phyloP scores from a whole-genome alignment of 148 eudicot species.

The Cornus controversa region DNA sequence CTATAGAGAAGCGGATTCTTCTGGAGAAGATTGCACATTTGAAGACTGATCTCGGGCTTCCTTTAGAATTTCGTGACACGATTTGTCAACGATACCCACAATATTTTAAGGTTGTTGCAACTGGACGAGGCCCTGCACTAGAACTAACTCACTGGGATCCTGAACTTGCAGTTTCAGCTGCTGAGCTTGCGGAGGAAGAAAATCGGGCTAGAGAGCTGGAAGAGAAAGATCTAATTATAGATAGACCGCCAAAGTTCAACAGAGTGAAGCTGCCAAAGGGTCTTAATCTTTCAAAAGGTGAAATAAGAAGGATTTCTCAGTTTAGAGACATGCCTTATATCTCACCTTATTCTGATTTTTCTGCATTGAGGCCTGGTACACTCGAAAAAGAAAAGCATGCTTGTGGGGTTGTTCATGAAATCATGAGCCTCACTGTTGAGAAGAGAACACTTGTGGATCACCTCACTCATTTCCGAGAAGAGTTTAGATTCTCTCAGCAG shows the following conservation, averaged over 20 bases:
- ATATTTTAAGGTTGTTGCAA: conserved; percentile 73
- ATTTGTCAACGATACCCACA: conserved; percentile 93
- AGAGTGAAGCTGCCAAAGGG: conserved; percentile 81
- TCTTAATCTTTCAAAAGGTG: conserved; percentile 73
- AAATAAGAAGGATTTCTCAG: conserved; percentile 76
- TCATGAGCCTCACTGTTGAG: conserved; percentile 87
- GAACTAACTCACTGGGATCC: conserved; percentile 99
- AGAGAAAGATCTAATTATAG: conserved; percentile 82
- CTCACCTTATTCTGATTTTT: conserved; percentile 95
- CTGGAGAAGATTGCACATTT: conserved; percentile 84
- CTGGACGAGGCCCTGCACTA: conserved; percentile 78
- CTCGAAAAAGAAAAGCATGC: conserved; percentile 93
- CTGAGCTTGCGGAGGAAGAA: conserved; percentile 89
- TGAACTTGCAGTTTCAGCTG: conserved; percentile 91
- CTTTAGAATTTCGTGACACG: conserved; percentile 80
- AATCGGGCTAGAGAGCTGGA: conserved; percentile 49
- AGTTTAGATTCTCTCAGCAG: conserved; percentile 97
- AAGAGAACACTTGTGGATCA: conserved; percentile 95
- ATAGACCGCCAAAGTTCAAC: conserved; percentile 79
- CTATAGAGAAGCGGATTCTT: conserved; percentile 76
- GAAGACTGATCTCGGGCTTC: conserved; percentile 89
- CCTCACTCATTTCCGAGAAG: conserved; percentile 93
- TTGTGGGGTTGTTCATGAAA: conserved; percentile 89
- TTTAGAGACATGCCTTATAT: conserved; percentile 88
- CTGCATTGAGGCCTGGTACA: conserved; percentile 61